Evolutionary conservation across 1,139 yeast species (phyloP).

Genomic region (Zhuliangozyma blackwelliae): DNA sequence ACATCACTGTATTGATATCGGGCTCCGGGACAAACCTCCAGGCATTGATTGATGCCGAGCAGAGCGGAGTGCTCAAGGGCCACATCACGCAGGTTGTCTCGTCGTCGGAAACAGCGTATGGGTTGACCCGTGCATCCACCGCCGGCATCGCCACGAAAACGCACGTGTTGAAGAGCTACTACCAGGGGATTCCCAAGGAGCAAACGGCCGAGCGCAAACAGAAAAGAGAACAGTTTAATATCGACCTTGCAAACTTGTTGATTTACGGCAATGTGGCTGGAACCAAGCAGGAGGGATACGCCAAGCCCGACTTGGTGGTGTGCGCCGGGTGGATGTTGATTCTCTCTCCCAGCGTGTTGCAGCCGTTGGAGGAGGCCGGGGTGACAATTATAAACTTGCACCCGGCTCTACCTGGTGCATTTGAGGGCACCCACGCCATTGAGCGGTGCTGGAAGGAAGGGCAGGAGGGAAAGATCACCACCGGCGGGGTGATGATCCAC

Average conservation of each 20-base stretch:
- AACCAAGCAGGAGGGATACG: constrained; percentile 21
- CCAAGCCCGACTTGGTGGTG: constrained; percentile 75
- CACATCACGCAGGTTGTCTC: constrained; percentile 73
- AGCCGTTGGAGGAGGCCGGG: constrained; percentile 55
- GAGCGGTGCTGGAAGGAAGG: constrained; percentile 96
- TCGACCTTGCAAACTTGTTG: constrained; percentile 69
- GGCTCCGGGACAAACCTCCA: constrained; percentile 94
- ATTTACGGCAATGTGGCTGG: constrained; percentile 43
- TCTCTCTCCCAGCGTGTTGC: constrained; percentile 69
- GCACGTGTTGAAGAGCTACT: constrained; percentile 73
- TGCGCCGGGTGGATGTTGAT: constrained; percentile 99
- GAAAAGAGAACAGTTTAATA: constrained; percentile 70
- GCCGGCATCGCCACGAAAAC: constrained; percentile 65
- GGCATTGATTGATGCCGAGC: constrained; percentile 79
- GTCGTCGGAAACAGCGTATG: constrained; percentile 78
- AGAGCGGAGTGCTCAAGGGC: constrained; percentile 42
- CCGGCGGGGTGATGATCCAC: constrained; percentile 97
- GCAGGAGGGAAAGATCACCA: constrained; percentile 65
- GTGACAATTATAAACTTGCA: constrained; percentile 87
- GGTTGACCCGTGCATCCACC: constrained; percentile 69
- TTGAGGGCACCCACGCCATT: constrained; percentile 95
- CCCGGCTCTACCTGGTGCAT: constrained; percentile 96
- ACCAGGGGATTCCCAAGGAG: constrained; percentile 67
- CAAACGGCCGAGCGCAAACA: constrained; percentile 49
- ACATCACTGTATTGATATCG: constrained; percentile 77